Evolutionary conservation across 495 filamentous ascomycete species (phyloP).

Genomic region (Penicillium odoratum): DNA sequence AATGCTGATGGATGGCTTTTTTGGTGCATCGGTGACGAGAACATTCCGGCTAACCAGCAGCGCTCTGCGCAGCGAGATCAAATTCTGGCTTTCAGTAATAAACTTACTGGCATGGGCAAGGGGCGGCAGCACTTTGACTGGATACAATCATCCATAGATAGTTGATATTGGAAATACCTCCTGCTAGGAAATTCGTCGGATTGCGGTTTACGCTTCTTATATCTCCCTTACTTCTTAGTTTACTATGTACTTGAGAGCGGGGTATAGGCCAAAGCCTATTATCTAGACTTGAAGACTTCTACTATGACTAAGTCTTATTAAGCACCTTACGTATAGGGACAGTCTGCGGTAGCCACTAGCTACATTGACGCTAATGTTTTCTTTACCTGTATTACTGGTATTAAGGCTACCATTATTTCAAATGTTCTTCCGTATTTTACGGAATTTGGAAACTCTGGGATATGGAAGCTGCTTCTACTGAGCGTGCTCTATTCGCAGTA

Average conservation of each 20-base stretch:
- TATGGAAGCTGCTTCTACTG: slow-evolving; percentile 42
- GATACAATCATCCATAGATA: slow-evolving; percentile 11
- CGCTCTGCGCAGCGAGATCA: too few species aligned
- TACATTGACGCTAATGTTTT: slow-evolving; percentile 78
- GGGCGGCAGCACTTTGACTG: too few species aligned
- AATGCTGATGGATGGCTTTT: too few species aligned
- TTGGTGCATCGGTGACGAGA: too few species aligned
- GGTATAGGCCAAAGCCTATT: slow-evolving; percentile 83
- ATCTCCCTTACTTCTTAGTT: slow-evolving; percentile 76
- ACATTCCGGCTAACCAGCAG: too few species aligned
- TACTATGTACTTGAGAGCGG: slow-evolving; percentile 70
- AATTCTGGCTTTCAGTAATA: too few species aligned
- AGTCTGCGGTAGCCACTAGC: slow-evolving; percentile 76
- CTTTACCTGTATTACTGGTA: slow-evolving; percentile 75
- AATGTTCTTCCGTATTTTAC: slow-evolving; percentile 75
- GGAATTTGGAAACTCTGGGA: slow-evolving; percentile 73
- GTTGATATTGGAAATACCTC: slow-evolving; percentile 52
- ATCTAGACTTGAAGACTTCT: slow-evolving; percentile 66
- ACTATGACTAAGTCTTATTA: slow-evolving; percentile 70
- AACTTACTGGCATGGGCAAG: too few species aligned
- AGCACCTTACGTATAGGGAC: slow-evolving; percentile 65
- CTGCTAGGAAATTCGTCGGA: slow-evolving; percentile 59
- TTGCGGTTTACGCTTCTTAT: slow-evolving; percentile 72
- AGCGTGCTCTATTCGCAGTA: slow-evolving; percentile 60
- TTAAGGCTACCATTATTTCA: slow-evolving; percentile 70